Base-by-base conservation (phyloP, 345 rosid species). In the Salix dunnii region DNA sequence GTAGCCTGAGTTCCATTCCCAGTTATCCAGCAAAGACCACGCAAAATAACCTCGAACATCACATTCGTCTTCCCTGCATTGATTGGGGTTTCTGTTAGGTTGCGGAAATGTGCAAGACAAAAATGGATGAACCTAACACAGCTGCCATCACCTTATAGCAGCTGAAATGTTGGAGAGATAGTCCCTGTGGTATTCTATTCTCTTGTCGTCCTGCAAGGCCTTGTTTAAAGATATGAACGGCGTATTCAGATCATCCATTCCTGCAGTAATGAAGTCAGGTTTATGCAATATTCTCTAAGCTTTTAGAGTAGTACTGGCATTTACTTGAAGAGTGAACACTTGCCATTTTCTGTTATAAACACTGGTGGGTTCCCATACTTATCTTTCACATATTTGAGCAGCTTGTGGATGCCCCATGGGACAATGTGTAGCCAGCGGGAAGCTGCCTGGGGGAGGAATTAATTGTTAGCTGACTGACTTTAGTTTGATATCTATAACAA, bases 1-100 rank as follows among this genome's bases (percentile, higher is more conserved):
- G 76, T 91, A 93, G 36, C 97, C 97, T 8, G 86, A 89, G 86
- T 91, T 95, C 99, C 99, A 93, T 76, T 95, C 99, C 97, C 93
- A 93, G 73, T 95, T 95, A 81, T 95, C 99, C 4, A 91, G 90
- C 93, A 92, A 82, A 21, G 97, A 93, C 99, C 97, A 93, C 20
- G 85, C 88, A 67, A 91, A 95, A 65, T 91, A 94, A 6, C 97
- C 97, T 3, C 87, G 88, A 8, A 92, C 81, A 33, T 92, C 80
- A 27, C 94, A 92, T 7, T 75, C 71, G 78, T 89, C 96, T 70
- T 82, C 68, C 89, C 98, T 91, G 90, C 72, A 40, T 81, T 31
- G 20, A 20, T 76, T 63, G 10, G 18, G 21, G 4, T 23, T 76
- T 67, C 53, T 23, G 42, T 80, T 10, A 79, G 74, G 25, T 7